A percentile compares a stretch with the other conserved stretches of the same genome.
Conservation (phyloP, 164 flowering plant genomes). For the Aristolochia fimbriata region DNA sequence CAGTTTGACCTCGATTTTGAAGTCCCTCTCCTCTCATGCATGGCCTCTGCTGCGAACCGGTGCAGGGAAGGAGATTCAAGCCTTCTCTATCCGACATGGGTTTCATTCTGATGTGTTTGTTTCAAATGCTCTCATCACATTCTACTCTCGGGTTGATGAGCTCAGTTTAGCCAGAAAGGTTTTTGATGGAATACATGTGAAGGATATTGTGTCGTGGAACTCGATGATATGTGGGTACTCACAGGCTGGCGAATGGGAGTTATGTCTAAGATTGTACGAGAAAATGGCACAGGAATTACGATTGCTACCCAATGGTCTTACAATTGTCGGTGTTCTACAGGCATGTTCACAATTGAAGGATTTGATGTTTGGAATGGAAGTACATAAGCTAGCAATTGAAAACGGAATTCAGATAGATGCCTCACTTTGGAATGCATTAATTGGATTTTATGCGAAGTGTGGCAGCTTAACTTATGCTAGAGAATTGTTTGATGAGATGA, state of each 20-base stretch:
- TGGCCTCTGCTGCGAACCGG: background rate
- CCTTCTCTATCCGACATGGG: slow-evolving; percentile 41
- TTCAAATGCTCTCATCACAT: slow-evolving; percentile 41
- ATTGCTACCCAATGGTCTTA: slow-evolving; percentile 44
- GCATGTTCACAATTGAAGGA: slow-evolving; percentile 68
- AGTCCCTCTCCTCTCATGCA: slow-evolving; percentile 31
- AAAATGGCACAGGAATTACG: slow-evolving; percentile 29
- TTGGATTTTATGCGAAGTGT: slow-evolving; percentile 70
- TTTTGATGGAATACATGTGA: slow-evolving; percentile 47
- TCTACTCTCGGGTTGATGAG: no score
- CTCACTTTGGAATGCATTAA: slow-evolving; percentile 41
- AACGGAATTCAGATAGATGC: slow-evolving; percentile 40
- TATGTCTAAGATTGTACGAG: slow-evolving; percentile 44
- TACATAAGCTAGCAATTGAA: slow-evolving; percentile 38
- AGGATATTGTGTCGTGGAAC: slow-evolving; percentile 82
- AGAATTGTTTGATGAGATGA: slow-evolving; percentile 50
- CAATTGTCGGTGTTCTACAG: slow-evolving; percentile 51
- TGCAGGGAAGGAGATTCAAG: slow-evolving; percentile 31
- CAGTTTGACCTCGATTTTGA: slow-evolving; percentile 48
- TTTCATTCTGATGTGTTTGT: slow-evolving; percentile 46
- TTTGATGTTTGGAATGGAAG: slow-evolving; percentile 55
- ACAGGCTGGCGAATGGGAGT: slow-evolving; percentile 50
- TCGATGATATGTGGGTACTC: slow-evolving; percentile 77
- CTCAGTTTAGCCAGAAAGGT: slow-evolving; percentile 30
- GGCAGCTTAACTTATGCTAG: slow-evolving; percentile 72